Conservation (phyloP, 768 basidiomycete genomes). For the Hypholoma sublateritium region DNA sequence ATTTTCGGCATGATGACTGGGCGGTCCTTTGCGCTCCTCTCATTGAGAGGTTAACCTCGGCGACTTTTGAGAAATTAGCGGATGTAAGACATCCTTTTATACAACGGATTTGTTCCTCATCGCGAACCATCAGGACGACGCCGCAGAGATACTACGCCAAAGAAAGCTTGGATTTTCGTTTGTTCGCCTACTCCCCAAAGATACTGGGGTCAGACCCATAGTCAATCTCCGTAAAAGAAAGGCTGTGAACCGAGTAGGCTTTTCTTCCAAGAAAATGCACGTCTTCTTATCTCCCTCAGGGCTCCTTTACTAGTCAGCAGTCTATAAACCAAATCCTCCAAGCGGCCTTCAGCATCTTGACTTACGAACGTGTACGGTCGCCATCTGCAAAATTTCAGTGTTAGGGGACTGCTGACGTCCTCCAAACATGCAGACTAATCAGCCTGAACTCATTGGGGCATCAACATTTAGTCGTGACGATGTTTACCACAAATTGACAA, state of each 20-base stretch:
- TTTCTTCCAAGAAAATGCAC: neutral
- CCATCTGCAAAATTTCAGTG: neutral
- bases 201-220: slow-evolving; percentile 91
- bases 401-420: neutral
- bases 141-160: slow-evolving; percentile 64
- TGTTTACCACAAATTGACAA: slow-evolving; percentile 72
- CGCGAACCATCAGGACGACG: slow-evolving; percentile 42
- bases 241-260: slow-evolving; percentile 20
- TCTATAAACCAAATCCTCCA: slow-evolving; percentile 90
- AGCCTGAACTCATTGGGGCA: slow-evolving; percentile 68
- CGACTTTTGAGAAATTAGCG: slow-evolving; percentile 70
- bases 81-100: slow-evolving; percentile 44
- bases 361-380: slow-evolving; percentile 84
- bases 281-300: slow-evolving; percentile 21
- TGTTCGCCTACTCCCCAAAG: slow-evolving; percentile 89
- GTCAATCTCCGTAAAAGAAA: slow-evolving; percentile 76
- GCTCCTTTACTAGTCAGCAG: slow-evolving; percentile 31
- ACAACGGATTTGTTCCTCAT: neutral
- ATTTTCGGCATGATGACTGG: slow-evolving; percentile 97
- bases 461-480: slow-evolving; percentile 85
- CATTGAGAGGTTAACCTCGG: slow-evolving; percentile 66
- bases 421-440: slow-evolving; percentile 47
- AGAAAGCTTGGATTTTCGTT: slow-evolving; percentile 82
- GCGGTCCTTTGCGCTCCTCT: slow-evolving; percentile 78
- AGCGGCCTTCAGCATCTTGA: slow-evolving; percentile 83